A percentile compares a stretch with the other conserved stretches of the same genome.
These are phyloP conservation scores for Xylaria cubensis DNA, from an alignment of 495 filamentous ascomycete species.

Conservation along the genomic window DNA sequence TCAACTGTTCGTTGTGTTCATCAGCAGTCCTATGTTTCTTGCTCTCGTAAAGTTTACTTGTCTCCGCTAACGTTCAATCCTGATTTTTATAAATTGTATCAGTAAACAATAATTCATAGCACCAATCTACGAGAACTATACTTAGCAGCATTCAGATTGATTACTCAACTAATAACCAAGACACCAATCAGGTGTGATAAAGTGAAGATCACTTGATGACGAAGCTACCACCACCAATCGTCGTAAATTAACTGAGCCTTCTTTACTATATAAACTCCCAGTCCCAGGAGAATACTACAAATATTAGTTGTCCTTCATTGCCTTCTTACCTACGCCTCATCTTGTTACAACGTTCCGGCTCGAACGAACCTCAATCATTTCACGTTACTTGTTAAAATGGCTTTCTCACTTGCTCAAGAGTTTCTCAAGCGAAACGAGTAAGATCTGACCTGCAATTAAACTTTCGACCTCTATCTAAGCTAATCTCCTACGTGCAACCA, in stretches of 20 bases:
- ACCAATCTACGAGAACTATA: neutral
- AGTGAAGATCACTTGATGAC: neutral
- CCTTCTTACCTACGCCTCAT: neutral
- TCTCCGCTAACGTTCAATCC: neutral
- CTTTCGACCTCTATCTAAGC: neutral
- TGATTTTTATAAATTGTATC: neutral
- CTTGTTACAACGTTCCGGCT: neutral
- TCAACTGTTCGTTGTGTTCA: neutral
- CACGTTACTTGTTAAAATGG: neutral
- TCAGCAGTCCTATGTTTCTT: neutral
- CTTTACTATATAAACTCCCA: neutral
- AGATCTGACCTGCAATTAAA: neutral
- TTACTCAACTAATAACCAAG: neutral
- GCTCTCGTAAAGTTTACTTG: neutral
- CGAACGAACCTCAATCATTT: too few relatives aligned
- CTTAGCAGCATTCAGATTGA: neutral
- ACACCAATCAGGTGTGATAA: neutral
- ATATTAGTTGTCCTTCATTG: neutral
- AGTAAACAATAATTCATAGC: neutral
- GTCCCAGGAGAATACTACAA: neutral
- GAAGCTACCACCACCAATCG: too few relatives aligned
- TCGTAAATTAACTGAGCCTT: neutral
- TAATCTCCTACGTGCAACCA: neutral
- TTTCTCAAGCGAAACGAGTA: constrained; percentile 12
- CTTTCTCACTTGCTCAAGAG: neutral